These are phyloP conservation scores for Colletotrichum costaricense DNA, from an alignment of 2,329 filamentous ascomycete genomes.

Conservation along the genomic window DNA sequence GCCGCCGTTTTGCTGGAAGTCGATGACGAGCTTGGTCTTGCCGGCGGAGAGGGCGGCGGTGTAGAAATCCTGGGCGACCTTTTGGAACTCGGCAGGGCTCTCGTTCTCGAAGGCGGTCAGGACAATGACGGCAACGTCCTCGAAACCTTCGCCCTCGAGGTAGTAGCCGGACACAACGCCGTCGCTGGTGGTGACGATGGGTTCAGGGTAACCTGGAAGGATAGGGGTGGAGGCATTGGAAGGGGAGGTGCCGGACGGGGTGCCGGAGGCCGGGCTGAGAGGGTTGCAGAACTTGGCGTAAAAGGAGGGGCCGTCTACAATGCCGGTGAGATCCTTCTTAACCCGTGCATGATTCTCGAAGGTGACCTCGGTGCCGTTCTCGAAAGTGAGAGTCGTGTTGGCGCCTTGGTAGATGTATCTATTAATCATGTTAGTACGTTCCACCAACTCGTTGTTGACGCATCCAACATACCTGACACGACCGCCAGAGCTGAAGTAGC, in stretches of 20 bases:
- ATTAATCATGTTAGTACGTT: not conserved
- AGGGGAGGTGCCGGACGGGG: conserved; percentile 9
- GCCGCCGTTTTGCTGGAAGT: conserved; percentile 68
- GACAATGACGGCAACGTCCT: conserved; percentile 47
- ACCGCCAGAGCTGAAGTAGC: conserved; percentile 46
- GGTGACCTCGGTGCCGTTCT: conserved; percentile 47
- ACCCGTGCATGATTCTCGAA: conserved; percentile 46
- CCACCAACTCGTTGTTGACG: too few species aligned
- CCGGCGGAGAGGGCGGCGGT: conserved; percentile 51
- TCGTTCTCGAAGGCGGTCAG: conserved; percentile 41
- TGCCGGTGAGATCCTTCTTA: conserved; percentile 42
- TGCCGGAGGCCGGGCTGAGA: not conserved
- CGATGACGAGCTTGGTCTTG: conserved; percentile 71
- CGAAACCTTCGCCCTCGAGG: conserved; percentile 46
- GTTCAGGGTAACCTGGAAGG: conserved; percentile 42
- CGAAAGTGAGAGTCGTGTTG: conserved; percentile 49
- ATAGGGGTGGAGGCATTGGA: not conserved
- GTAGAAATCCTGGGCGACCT: conserved; percentile 47
- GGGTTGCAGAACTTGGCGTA: conserved; percentile 48
- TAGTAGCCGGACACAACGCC: conserved; percentile 46
- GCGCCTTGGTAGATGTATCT: conserved; percentile 43
- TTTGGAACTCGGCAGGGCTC: conserved; percentile 48
- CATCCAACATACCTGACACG: conserved; percentile 35
- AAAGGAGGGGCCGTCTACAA: conserved; percentile 47
- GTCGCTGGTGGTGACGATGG: conserved; percentile 40